Base-by-base conservation (phyloP, 1,284 basidiomycete genomes). In the Boletus holoroseus region DNA sequence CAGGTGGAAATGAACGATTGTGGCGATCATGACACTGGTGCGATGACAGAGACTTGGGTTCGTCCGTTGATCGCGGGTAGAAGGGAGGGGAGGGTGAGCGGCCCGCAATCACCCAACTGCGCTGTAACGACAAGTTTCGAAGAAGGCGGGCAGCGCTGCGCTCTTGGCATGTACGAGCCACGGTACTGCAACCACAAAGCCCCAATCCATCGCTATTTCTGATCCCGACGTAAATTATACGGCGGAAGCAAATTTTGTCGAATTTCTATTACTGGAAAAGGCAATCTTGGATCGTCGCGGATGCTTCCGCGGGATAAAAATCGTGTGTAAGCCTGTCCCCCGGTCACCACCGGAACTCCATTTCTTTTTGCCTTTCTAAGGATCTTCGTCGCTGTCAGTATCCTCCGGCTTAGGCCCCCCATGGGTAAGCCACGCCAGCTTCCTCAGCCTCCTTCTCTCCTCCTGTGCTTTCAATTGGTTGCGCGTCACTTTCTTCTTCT, bases 401-500 rank as follows among this genome's bases (percentile, higher is more conserved):
- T 90, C 87, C 65, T 90, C 87, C 48, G 88, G 87, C 61, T 82
- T 86, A 34, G 81, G 78, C 26, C 81, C 91, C 47, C 94, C 94
- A 63, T 81, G 81, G 18, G 78, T 82, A 54, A 96, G 74, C 91
- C 91, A 97, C 55, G 81, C 76, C 54, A 95, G 66, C 72, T 93
- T 93, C 59, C 91, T 76, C 62, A 84, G 67, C 57, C 83, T 76
- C 63, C 89, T 75, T 54, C 91, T 76, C 71, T 93, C 91, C 69
- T 92, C 91, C 68, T 83, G 85, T 7, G 81, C 91, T 71, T 96
- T 96, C 58, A 87, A 41, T 68, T 95, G 91, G 73, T 96, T 96
- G 55, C 93, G 79, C 7, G 93, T 94, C 69, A 79, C 45, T 73
- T 93, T 94, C 78, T 95, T 96, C 77, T 94, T 94, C 76, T 88